A percentile compares a stretch with the other conserved stretches of the same genome.
Evolutionary conservation across 2,329 filamentous ascomycete species (phyloP).

Genomic region (Helminthosporium solani): DNA sequence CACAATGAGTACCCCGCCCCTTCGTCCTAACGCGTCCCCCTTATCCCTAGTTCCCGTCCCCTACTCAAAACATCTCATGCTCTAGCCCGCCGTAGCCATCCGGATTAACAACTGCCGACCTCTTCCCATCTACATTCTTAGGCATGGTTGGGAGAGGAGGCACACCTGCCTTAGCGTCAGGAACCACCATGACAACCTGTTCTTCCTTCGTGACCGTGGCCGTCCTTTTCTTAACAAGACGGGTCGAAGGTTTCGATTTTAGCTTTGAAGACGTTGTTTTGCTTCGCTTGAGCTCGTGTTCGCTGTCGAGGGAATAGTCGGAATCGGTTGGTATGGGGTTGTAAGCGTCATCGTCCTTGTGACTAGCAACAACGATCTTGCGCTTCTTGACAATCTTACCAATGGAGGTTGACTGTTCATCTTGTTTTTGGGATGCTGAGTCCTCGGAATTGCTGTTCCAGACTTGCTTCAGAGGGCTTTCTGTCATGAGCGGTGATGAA

Average conservation of each 20-base stretch:
- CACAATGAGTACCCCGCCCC: background rate
- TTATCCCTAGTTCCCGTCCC: background rate
- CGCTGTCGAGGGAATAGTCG: constrained; percentile 23
- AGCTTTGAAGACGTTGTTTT: constrained; percentile 15
- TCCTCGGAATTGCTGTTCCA: constrained; percentile 2
- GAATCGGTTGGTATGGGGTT: constrained; percentile 28
- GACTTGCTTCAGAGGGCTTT: background rate
- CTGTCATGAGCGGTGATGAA: constrained; percentile 9
- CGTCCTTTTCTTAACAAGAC: constrained; percentile 17
- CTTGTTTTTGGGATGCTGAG: background rate
- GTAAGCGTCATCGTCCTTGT: constrained; percentile 32
- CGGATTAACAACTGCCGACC: constrained; percentile 10
- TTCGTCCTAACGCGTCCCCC: background rate
- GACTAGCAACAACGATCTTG: constrained; percentile 25
- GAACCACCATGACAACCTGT: constrained; percentile 27
- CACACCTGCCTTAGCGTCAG: constrained; percentile 32
- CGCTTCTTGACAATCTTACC: constrained; percentile 43
- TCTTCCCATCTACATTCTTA: constrained; percentile 20
- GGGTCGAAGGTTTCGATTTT: constrained; percentile 13
- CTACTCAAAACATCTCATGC: constrained; percentile 39
- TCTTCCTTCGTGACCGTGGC: constrained; percentile 16
- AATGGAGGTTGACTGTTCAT: background rate
- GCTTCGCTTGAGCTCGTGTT: constrained; percentile 16
- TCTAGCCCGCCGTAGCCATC: constrained; percentile 37
- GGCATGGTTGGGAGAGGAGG: constrained; percentile 33